phyloP scores from a whole-genome alignment of 2,329 filamentous ascomycete species.

The Simplicillium aogashimaense region DNA sequence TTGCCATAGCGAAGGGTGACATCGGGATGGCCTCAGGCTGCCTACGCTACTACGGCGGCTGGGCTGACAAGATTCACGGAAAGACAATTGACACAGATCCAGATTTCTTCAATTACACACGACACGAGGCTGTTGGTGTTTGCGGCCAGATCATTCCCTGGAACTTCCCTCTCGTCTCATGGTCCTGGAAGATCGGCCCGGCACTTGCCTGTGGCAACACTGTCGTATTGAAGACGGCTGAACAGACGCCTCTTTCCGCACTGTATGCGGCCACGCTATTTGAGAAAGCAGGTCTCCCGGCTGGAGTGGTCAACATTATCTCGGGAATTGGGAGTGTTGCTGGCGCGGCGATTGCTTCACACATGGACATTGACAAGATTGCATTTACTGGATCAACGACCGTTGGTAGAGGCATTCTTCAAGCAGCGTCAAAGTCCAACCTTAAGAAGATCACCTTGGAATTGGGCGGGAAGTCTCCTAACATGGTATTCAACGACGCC shows the following conservation, averaged over 20 bases:
- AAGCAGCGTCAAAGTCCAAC: conserved; percentile 60
- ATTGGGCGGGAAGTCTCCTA: conserved; percentile 54
- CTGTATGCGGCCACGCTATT: conserved; percentile 53
- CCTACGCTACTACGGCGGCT: conserved; percentile 68
- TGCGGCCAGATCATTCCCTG: conserved; percentile 61
- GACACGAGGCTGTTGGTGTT: conserved; percentile 60
- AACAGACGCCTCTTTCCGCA: conserved; percentile 51
- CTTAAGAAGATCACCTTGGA: conserved; percentile 67
- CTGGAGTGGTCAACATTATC: conserved; percentile 61
- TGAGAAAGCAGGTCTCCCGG: conserved; percentile 64
- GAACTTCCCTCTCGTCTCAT: conserved; percentile 66
- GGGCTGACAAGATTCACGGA: conserved; percentile 61
- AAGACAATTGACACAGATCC: conserved; percentile 56
- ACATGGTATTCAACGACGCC: conserved; percentile 66
- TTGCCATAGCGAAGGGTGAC: conserved; percentile 58
- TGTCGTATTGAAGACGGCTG: conserved; percentile 50
- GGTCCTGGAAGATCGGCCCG: conserved; percentile 64
- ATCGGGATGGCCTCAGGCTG: no score
- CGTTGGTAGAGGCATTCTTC: conserved; percentile 62
- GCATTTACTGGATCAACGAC: conserved; percentile 65
- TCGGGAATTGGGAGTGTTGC: conserved; percentile 65
- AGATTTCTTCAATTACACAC: conserved; percentile 58
- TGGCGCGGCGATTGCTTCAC: conserved; percentile 58
- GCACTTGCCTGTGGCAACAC: conserved; percentile 51
- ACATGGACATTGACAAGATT: conserved; percentile 69